A percentile compares a stretch with the other conserved stretches of the same genome.
phyloP scores from a whole-genome alignment of 1,284 basidiomycete genomes.

The Fomitopsis betulina region DNA sequence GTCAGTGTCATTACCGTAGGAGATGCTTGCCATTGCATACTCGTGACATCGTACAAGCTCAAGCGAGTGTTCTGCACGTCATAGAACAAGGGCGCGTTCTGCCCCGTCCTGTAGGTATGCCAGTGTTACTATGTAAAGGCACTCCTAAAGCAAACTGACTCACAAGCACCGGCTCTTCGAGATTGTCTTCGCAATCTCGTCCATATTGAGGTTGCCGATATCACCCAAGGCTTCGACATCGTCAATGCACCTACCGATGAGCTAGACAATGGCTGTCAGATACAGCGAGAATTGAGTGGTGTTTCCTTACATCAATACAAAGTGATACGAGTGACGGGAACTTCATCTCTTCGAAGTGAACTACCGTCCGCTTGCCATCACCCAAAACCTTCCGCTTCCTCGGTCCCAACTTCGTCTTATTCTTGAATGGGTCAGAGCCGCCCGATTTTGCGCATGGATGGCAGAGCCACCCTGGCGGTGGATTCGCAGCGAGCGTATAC shows the following conservation, averaged over 20 bases:
- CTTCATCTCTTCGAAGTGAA: slow-evolving; percentile 66
- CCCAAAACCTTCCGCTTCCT: slow-evolving; percentile 56
- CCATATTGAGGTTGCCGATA: slow-evolving; percentile 77
- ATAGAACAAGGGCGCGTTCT: slow-evolving; percentile 85
- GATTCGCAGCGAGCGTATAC: slow-evolving; percentile 73
- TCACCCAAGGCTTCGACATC: slow-evolving; percentile 89
- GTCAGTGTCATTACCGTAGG: slow-evolving; percentile 1
- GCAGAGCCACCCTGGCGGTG: slow-evolving; percentile 74
- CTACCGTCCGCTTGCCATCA: slow-evolving; percentile 55
- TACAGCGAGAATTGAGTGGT: no score
- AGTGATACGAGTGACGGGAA: slow-evolving; percentile 69
- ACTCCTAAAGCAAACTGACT: slow-evolving; percentile 26
- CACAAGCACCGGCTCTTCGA: slow-evolving; percentile 85
- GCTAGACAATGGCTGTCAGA: slow-evolving; percentile 34
- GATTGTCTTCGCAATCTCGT: slow-evolving; percentile 81
- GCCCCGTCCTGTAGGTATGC: slow-evolving; percentile 48
- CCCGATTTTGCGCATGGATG: slow-evolving; percentile 73
- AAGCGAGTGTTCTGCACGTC: slow-evolving; percentile 65
- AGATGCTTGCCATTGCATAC: slow-evolving; percentile 41
- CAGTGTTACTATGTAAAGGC: not conserved
- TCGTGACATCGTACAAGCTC: slow-evolving; percentile 87
- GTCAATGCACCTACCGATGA: slow-evolving; percentile 84
- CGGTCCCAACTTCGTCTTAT: slow-evolving; percentile 49
- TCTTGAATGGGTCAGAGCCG: slow-evolving; percentile 82
- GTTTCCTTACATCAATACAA: slow-evolving; percentile 66